Conservation (phyloP, 176 grass and related monocot genomes). For the Phragmites australis region DNA sequence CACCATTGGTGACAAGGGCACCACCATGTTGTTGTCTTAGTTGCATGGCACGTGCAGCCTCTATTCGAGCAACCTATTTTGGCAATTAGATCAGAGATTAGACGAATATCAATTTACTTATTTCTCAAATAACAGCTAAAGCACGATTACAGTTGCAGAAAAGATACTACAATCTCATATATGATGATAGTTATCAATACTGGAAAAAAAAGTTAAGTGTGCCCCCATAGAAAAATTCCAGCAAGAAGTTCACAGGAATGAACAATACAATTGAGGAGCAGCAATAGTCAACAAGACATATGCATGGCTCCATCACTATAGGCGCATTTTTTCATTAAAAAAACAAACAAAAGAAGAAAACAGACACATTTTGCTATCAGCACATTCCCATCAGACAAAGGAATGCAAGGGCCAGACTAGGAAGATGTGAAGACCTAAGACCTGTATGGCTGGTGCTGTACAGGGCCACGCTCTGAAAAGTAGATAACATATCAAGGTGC, state of each 20-base stretch:
- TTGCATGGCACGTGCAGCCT: constrained; percentile 41
- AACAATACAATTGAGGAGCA: not conserved
- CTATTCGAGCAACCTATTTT: constrained; percentile 57
- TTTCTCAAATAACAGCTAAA: constrained; percentile 8
- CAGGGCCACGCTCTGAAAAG: no score
- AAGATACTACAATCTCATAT: not conserved
- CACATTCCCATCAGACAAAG: not conserved
- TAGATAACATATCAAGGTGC: constrained; percentile 2
- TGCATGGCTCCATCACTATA: not conserved
- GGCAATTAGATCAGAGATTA: constrained; percentile 19
- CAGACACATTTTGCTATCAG: not conserved
- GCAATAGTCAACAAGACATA: not conserved
- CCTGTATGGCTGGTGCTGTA: not conserved
- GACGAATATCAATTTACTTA: not conserved
- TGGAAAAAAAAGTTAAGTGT: not conserved
- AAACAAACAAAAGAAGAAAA: not conserved
- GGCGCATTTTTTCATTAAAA: not conserved
- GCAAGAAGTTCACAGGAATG: not conserved
- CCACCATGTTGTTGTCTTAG: constrained; percentile 42
- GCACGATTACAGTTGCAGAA: not conserved
- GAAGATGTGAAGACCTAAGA: not conserved
- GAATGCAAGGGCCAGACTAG: not conserved
- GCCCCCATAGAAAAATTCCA: not conserved
- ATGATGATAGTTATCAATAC: not conserved
- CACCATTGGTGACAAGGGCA: constrained; percentile 8